Evolutionary conservation across 2,329 filamentous ascomycete genomes (phyloP).

Genomic region (Byssoonygena ceratinophila): DNA sequence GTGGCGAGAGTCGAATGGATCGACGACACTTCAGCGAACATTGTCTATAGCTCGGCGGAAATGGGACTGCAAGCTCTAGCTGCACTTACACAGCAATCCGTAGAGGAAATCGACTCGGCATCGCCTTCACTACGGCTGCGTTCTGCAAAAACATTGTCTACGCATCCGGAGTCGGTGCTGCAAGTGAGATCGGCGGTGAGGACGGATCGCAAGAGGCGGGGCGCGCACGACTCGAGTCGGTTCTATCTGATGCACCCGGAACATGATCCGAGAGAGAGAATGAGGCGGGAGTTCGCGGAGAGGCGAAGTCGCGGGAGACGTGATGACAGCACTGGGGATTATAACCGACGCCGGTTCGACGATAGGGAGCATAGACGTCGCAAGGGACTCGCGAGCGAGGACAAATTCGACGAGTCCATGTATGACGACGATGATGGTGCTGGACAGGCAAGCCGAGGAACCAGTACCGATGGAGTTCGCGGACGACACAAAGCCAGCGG

Average conservation of each 20-base stretch:
- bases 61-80: constrained; percentile 46
- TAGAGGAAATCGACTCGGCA: constrained; percentile 23
- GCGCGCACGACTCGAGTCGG: constrained; percentile 69
- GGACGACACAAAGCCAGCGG: constrained; percentile 23
- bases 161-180: constrained; percentile 58
- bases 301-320: constrained; percentile 31
- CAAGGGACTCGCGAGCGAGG: constrained; percentile 41
- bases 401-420: constrained; percentile 63
- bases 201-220: constrained; percentile 67
- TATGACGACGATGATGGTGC: constrained; percentile 65
- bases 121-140: constrained; percentile 54
- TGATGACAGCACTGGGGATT: constrained; percentile 34
- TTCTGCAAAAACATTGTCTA: constrained; percentile 56
- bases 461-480: constrained; percentile 22
- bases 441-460: constrained; percentile 10
- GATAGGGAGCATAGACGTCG: constrained; percentile 44
- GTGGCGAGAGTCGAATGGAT: constrained; percentile 77
- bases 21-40: constrained; percentile 80
- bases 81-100: constrained; percentile 35
- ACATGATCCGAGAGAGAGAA: constrained; percentile 66
- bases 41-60: constrained; percentile 56
- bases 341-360: constrained; percentile 48
- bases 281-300: constrained; percentile 45
- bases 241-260: constrained; percentile 92
- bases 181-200: constrained; percentile 63